Evolutionary conservation across 345 rosid species (phyloP).

Genomic region (Bruguiera parviflora): DNA sequence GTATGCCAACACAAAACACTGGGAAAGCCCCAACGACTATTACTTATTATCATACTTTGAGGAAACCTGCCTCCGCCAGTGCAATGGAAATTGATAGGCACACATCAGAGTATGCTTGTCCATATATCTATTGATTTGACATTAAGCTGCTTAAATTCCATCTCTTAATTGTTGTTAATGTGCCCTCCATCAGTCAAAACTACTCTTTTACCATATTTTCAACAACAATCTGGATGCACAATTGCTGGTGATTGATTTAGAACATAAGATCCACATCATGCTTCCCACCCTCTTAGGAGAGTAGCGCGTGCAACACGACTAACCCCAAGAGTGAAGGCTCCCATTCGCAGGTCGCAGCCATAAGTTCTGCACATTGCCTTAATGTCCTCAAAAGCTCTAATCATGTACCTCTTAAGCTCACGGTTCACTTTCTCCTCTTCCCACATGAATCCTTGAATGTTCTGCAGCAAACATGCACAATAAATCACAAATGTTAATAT

Average conservation of each 20-base stretch:
- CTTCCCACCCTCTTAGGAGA: conserved; percentile 26
- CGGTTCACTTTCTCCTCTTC: conserved; percentile 26
- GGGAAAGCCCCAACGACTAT: too few species aligned
- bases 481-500: too few species aligned
- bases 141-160: too few species aligned
- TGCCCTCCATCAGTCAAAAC: too few species aligned
- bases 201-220: background rate
- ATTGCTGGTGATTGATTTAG: background rate
- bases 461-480: background rate
- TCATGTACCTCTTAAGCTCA: conserved; percentile 26
- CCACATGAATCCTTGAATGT: conserved; percentile 32
- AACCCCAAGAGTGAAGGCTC: conserved; percentile 24
- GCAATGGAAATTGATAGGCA: too few species aligned
- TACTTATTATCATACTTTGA: too few species aligned
- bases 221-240: background rate
- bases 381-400: conserved; percentile 16
- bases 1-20: too few species aligned
- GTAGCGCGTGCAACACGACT: conserved; percentile 27
- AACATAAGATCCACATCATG: background rate
- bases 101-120: too few species aligned
- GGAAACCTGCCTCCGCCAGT: too few species aligned
- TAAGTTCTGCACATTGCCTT: conserved; percentile 24
- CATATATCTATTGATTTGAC: too few species aligned
- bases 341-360: conserved; percentile 25
- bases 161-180: too few species aligned